Evolutionary conservation across 345 rosid species (phyloP).

Genomic region (Salix purpurea): DNA sequence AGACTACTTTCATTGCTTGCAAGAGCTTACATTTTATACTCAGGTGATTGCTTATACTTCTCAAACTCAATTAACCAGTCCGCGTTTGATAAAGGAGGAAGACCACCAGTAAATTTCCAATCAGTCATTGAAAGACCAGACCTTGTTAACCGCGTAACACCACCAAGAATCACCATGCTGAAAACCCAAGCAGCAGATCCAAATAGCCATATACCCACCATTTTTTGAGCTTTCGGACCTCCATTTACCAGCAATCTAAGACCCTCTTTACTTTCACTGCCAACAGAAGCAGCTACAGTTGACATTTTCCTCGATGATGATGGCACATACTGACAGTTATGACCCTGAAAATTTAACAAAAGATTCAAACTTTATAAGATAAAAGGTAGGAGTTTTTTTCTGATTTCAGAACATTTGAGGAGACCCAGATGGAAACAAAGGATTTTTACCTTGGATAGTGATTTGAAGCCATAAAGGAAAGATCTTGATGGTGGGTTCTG

Average conservation of each 20-base stretch:
- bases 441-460: conserved; percentile 27
- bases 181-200: conserved; percentile 95
- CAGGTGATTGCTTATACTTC: conserved; percentile 84
- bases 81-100: conserved; percentile 78
- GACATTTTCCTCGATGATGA: conserved; percentile 44
- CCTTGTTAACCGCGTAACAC: conserved; percentile 74
- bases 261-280: conserved; percentile 55
- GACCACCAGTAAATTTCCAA: conserved; percentile 81
- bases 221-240: conserved; percentile 77
- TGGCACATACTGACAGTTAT: conserved; percentile 24
- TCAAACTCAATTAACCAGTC: conserved; percentile 82
- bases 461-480: conserved; percentile 41
- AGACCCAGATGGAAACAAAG: background rate
- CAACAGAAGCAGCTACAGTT: conserved; percentile 37
- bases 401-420: background rate
- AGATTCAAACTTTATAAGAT: background rate
- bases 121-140: conserved; percentile 98
- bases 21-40: conserved; percentile 58
- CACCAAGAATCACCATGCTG: conserved; percentile 89
- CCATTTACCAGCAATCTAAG: conserved; percentile 66
- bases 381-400: background rate
- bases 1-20: background rate
- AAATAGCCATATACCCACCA: conserved; percentile 91
- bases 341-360: conserved; percentile 37
- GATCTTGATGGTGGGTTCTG: conserved; percentile 27